Percentiles rank a stretch among this genome's conserved stretches.
Evolutionary conservation across 805 yeast genomes (phyloP).

Genomic region (Metschnikowia kunwiensis): DNA sequence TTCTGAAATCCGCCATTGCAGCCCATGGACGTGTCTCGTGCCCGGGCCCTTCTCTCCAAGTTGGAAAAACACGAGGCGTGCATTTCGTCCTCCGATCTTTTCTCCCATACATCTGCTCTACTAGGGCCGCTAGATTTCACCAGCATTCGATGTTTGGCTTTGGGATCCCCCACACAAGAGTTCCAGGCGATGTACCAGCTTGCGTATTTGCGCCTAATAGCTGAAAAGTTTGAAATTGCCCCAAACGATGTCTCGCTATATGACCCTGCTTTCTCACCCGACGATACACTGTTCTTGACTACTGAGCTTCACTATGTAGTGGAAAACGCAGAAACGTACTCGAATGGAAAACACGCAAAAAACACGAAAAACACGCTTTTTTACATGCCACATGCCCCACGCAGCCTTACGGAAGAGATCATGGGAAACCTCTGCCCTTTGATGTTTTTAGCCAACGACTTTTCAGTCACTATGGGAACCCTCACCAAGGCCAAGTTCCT

Average conservation of each 20-base stretch:
- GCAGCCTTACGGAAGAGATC: conserved; percentile 46
- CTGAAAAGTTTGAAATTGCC: conserved; percentile 16
- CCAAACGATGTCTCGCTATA: conserved; percentile 42
- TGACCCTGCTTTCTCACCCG: conserved; percentile 59
- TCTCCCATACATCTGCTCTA: conserved; percentile 3
- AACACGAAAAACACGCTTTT: conserved; percentile 35
- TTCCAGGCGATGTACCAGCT: conserved; percentile 63
- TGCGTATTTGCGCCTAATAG: conserved; percentile 51
- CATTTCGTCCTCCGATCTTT: not conserved
- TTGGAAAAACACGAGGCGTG: conserved; percentile 1
- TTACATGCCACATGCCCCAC: conserved; percentile 76
- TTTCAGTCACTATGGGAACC: conserved; percentile 53
- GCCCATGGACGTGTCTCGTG: not conserved
- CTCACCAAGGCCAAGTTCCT: conserved; percentile 41
- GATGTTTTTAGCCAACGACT: conserved; percentile 50
- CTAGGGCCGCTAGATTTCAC: conserved; percentile 8
- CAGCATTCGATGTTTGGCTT: conserved; percentile 61
- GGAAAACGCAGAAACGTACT: conserved; percentile 11
- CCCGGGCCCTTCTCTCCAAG: not conserved
- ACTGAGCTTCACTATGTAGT: conserved; percentile 16
- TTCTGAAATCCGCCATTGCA: no score
- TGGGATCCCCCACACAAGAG: conserved; percentile 63
- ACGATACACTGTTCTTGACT: conserved; percentile 38
- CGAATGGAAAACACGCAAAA: not conserved
- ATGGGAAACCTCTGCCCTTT: conserved; percentile 32